Base-by-base conservation (phyloP, 2,329 filamentous ascomycete species). In the Beauveria scarabaeidicola region DNA sequence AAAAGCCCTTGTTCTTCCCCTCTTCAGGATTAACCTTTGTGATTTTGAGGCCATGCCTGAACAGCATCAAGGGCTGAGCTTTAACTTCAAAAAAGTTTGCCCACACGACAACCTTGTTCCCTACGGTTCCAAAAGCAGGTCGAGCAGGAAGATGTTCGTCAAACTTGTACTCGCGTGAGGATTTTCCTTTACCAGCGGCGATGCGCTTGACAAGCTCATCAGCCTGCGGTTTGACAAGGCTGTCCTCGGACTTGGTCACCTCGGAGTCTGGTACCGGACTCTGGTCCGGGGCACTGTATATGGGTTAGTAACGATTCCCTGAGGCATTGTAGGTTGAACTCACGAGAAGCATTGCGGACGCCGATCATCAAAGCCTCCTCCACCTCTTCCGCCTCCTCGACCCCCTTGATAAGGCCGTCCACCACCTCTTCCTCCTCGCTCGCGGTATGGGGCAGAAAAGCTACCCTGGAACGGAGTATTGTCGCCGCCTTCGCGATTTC, bases 31-130 rank as follows among this genome's bases (percentile, higher is more conserved):
- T 21, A 3, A 68, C 46, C 38, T 72, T 67, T 1, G 61, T 64
- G 11, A 77, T 73, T 1, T 73, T 68, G 10, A 83, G 61, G 3
- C 70, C 72, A 66, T 84, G 84, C 60, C 74, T 78, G 66, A 73
- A 77, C 5, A 82, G 61, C 0, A 64, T 61, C 1, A 70, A 65
- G 0, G 69, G 65, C 44, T 73, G 72, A 8, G 78, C 63, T 7
- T 72, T 65, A 52, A 84, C 60, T 1, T 69, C 69, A 64, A 81
- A 83, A 64, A 80, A 84, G 66, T 85, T 84, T 5, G 80, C 72
- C 79, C 80, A 83, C 0, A 84, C 70, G 1, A 70, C 64, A 2
- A 81, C 75, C 0, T 67, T 48, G 1, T 51, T 68, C 4, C 81
- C 82, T 5, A 63, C 64, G 3, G 67, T 73, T 21, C 81, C 80